Evolutionary conservation across 2,329 filamentous ascomycete species (phyloP), one percentile per base, ranked within the genome.

Genomic region (Fusarium mundagurra): DNA sequence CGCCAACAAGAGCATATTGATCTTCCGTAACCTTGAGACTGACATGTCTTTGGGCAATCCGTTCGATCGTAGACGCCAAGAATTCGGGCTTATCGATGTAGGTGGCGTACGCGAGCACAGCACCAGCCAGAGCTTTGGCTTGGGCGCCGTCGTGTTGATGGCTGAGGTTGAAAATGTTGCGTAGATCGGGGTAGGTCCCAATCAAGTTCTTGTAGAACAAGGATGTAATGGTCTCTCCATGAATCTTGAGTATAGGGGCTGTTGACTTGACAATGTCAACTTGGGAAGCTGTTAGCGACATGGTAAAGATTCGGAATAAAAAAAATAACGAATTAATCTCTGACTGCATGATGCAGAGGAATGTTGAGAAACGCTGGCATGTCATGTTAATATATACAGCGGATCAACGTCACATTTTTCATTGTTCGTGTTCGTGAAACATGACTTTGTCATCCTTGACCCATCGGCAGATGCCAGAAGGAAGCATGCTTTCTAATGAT

Each of bases 141-240:
- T 78, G 77, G 11, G 74, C 75, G 18, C 77, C 75, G 12, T 72
- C 76, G 47, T 69, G 51, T 59, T 78, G 77, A 44, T 78, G 76
- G 44, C 73, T 72, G 47, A 72, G 74, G 65, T 93, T 94, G 87
- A 94, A 94, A 80, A 92, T 84, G 79, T 90, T 87, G 74, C 90
- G 88, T 33, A 94, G 86, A 41, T 89, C 86, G 0, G 92, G 91
- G 64, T 93, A 85, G 41, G 89, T 88, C 9, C 79, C 78, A 36
- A 94, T 84, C 84, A 94, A 88, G 76, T 88, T 90, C 70, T 85
- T 85, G 85, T 94, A 94, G 84, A 94, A 94, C 66, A 88, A 85
- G 12, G 85, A 86, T 6, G 92, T 91, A 79, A 94, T 92, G 68
- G 86, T 84, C 64, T 87, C 85, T 79, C 92, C 92, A 80, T 93